Percentiles rank a stretch among this genome's conserved stretches.
phyloP scores from a whole-genome alignment of 129 eudicot genomes.

The Mikania micrantha region DNA sequence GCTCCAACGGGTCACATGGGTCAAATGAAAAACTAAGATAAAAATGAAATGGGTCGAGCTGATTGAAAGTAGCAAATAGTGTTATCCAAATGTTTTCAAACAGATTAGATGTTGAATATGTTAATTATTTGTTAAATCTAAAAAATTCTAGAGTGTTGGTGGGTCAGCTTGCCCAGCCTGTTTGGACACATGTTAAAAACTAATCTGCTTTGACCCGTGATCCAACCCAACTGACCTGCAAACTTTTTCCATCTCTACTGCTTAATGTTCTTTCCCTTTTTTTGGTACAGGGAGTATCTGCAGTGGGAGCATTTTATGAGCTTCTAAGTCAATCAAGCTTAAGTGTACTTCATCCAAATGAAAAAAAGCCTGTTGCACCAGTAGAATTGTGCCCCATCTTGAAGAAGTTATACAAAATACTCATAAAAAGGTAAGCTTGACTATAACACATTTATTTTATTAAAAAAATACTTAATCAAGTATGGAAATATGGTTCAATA shows the following conservation, averaged over 20 bases:
- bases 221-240: not conserved
- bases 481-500: not conserved
- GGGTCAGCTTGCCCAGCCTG: not conserved
- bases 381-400: constrained; percentile 87
- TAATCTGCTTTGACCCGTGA: not conserved
- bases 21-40: not conserved
- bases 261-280: not conserved
- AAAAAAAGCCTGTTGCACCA: constrained; percentile 80
- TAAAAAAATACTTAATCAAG: no score
- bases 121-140: not conserved
- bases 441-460: no score
- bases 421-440: constrained; percentile 53
- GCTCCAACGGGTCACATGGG: not conserved
- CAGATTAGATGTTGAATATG: not conserved
- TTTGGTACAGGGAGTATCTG: constrained; percentile 60
- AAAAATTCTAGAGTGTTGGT: not conserved
- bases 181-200: not conserved
- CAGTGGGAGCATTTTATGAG: constrained; percentile 73
- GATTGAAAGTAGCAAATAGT: not conserved
- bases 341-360: constrained; percentile 65
- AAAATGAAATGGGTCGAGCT: not conserved
- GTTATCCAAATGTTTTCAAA: not conserved
- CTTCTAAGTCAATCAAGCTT: constrained; percentile 80
- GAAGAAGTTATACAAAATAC: constrained; percentile 74
- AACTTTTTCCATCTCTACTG: not conserved